phyloP scores from a whole-genome alignment of 306 rosid species.

The Glycyrrhiza uralensis region DNA sequence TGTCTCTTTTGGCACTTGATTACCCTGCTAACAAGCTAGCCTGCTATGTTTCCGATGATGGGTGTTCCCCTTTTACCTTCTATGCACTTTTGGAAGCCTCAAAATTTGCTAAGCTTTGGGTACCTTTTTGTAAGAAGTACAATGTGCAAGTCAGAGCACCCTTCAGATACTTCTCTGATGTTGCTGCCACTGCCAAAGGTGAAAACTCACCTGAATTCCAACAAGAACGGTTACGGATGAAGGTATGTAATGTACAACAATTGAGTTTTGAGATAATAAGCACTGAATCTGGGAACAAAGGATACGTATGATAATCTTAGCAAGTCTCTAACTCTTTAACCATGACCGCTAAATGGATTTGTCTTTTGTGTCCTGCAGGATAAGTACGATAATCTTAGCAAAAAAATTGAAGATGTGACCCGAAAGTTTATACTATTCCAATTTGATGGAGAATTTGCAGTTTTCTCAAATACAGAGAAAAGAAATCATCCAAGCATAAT shows the following conservation, averaged over 20 bases:
- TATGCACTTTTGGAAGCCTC: conserved; percentile 57
- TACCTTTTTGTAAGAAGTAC: conserved; percentile 60
- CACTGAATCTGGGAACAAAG: neutral
- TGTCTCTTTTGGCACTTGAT: conserved; percentile 63
- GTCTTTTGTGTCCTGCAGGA: conserved; percentile 39
- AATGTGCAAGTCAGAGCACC: conserved; percentile 57
- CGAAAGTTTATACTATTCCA: conserved; percentile 1
- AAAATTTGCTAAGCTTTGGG: conserved; percentile 57
- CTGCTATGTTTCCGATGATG: conserved; percentile 81
- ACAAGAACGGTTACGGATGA: conserved; percentile 45
- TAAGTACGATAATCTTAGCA: conserved; percentile 46
- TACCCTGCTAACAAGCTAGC: conserved; percentile 63
- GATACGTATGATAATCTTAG: no score
- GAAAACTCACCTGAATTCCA: conserved; percentile 22
- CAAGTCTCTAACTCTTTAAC: neutral
- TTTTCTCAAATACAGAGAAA: conserved; percentile 34
- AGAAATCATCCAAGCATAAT: conserved; percentile 48
- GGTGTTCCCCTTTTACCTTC: conserved; percentile 49
- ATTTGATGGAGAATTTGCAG: conserved; percentile 28
- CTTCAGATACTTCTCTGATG: conserved; percentile 41
- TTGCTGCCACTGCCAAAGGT: neutral
- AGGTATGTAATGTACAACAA: conserved; percentile 36
- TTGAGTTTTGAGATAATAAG: neutral
- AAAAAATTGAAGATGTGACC: conserved; percentile 38
- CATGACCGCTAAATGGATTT: neutral